A percentile compares a stretch with the other conserved stretches of the same genome.
These are phyloP conservation scores for Penicillium occitanis DNA, from an alignment of 2,329 filamentous ascomycete genomes.

Conservation along the genomic window DNA sequence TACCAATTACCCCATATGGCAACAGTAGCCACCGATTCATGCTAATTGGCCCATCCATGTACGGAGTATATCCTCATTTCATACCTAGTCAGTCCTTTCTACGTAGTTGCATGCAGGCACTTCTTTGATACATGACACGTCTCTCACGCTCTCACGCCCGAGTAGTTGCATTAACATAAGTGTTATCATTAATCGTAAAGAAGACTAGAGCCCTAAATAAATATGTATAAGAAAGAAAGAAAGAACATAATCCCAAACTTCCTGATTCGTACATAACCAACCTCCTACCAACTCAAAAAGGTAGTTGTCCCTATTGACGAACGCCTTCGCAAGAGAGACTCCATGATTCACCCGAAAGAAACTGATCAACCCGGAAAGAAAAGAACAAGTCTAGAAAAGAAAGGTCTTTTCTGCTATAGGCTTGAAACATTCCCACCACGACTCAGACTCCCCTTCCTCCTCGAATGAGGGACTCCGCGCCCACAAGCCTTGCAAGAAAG, in stretches of 20 bases:
- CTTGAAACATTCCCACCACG: slow-evolving; percentile 23
- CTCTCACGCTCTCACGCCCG: too few species aligned
- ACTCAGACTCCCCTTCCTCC: not conserved
- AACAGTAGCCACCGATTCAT: not conserved
- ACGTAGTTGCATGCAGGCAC: not conserved
- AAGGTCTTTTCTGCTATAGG: slow-evolving; percentile 22
- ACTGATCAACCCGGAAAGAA: not conserved
- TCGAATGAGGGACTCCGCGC: not conserved
- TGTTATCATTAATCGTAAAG: not conserved
- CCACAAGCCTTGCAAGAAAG: slow-evolving; percentile 20
- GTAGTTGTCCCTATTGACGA: not conserved
- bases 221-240: not conserved
- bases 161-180: not conserved
- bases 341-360: not conserved
- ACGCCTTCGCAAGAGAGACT: not conserved
- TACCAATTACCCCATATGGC: not conserved
- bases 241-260: not conserved
- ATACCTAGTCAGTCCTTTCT: not conserved
- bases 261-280: not conserved
- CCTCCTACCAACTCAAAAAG: not conserved
- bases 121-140: not conserved
- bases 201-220: not conserved
- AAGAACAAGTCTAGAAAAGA: slow-evolving; percentile 17
- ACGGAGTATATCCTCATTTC: not conserved
- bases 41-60: not conserved